These are phyloP conservation scores for Salvia hispanica DNA, from an alignment of 257 asterid genomes.

Conservation along the genomic window DNA sequence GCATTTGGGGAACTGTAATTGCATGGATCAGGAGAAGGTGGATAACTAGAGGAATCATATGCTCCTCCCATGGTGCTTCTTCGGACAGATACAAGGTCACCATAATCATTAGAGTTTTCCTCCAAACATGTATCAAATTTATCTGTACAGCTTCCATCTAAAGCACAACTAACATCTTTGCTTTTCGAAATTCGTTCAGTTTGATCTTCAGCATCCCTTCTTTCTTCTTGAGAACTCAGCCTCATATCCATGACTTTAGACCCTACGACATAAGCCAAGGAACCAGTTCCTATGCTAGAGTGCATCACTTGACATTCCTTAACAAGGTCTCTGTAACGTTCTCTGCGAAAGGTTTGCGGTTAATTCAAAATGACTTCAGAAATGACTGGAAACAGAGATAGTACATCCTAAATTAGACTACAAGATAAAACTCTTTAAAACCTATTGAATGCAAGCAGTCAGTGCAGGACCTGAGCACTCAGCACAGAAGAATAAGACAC, in stretches of 20 bases:
- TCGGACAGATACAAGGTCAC: conserved; percentile 70
- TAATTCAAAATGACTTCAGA: conserved; percentile 26
- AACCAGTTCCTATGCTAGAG: conserved; percentile 97
- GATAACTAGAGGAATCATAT: conserved; percentile 61
- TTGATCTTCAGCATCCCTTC: conserved; percentile 53
- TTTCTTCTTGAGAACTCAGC: conserved; percentile 76
- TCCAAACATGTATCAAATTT: conserved; percentile 43
- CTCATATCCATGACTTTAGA: conserved; percentile 98
- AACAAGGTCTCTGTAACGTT: conserved; percentile 76
- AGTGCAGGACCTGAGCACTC: not conserved
- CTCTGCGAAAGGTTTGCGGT: conserved; percentile 54
- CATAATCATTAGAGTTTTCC: conserved; percentile 64
- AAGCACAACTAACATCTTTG: conserved; percentile 43
- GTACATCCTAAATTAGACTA: conserved; percentile 17
- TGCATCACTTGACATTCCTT: conserved; percentile 93
- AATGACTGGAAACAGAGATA: conserved; percentile 5
- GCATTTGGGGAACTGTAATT: conserved; percentile 49
- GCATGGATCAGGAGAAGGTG: conserved; percentile 56
- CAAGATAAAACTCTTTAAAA: not conserved
- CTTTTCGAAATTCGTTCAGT: conserved; percentile 49
- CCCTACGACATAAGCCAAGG: conserved; percentile 92
- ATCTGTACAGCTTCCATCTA: conserved; percentile 50
- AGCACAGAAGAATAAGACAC: conserved; percentile 1
- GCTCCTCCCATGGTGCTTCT: conserved; percentile 60
- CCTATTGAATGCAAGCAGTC: not conserved